Percentiles rank a stretch among this genome's conserved stretches.
Conservation (phyloP, 2,329 filamentous ascomycete genomes). For the Cladophialophora chaetospira region DNA sequence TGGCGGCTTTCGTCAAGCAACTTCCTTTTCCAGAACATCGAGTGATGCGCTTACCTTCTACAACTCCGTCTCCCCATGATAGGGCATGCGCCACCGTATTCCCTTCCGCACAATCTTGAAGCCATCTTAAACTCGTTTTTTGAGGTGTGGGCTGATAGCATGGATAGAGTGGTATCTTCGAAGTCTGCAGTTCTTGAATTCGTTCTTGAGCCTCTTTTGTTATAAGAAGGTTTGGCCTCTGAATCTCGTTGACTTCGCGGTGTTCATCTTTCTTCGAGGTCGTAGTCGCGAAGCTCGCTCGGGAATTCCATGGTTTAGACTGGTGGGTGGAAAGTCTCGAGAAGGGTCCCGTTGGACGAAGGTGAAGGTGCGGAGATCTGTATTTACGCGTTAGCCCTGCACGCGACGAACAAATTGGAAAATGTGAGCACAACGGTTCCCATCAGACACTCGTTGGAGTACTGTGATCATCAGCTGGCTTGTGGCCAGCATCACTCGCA, state of each 20-base stretch:
- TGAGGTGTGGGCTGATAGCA: slow-evolving; percentile 6
- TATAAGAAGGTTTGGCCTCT: neutral
- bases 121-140: slow-evolving; percentile 35
- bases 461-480: slow-evolving; percentile 50
- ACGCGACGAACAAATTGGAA: no score
- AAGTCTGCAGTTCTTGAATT: slow-evolving; percentile 41
- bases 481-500: slow-evolving; percentile 63
- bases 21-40: slow-evolving; percentile 36
- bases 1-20: slow-evolving; percentile 5
- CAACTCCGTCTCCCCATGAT: neutral
- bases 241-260: neutral
- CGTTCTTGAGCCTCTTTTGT: slow-evolving; percentile 41
- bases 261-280: neutral
- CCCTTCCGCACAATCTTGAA: slow-evolving; percentile 36
- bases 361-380: neutral
- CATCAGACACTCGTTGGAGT: slow-evolving; percentile 23
- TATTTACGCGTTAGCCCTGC: no score
- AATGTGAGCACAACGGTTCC: neutral
- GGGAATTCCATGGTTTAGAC: neutral
- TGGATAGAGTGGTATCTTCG: slow-evolving; percentile 28
- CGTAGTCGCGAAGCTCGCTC: slow-evolving; percentile 10
- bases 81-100: neutral
- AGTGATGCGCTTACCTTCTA: slow-evolving; percentile 23
- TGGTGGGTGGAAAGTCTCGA: neutral
- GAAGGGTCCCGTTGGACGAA: neutral